Evolutionary conservation across 495 filamentous ascomycete genomes (phyloP).

Genomic region (Penicillium tannophilum): DNA sequence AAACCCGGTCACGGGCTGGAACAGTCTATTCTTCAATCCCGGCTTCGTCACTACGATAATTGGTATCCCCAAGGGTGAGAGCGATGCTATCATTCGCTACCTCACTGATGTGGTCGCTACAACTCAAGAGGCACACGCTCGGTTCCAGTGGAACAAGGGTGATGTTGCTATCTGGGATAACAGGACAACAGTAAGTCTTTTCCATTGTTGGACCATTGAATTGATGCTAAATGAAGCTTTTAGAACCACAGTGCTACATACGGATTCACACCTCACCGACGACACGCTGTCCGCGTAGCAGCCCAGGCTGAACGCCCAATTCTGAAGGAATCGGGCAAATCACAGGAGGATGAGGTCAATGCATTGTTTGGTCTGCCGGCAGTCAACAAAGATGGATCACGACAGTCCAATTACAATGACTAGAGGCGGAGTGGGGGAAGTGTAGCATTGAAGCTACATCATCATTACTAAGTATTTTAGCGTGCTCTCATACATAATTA

Average conservation of each 20-base stretch:
- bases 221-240: neutral
- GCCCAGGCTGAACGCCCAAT: slow-evolving; percentile 59
- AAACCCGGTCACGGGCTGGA: slow-evolving; percentile 75
- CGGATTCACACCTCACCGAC: slow-evolving; percentile 62
- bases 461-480: slow-evolving; percentile 1
- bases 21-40: slow-evolving; percentile 74
- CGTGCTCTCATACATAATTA: slow-evolving; percentile 6
- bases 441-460: neutral
- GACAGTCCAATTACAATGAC: slow-evolving; percentile 66
- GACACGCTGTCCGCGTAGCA: slow-evolving; percentile 64
- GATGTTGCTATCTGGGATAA: slow-evolving; percentile 82
- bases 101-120: slow-evolving; percentile 66
- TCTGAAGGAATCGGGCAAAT: slow-evolving; percentile 53
- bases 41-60: slow-evolving; percentile 76
- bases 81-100: slow-evolving; percentile 64
- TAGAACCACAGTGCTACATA: slow-evolving; percentile 64
- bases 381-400: slow-evolving; percentile 62
- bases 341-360: slow-evolving; percentile 60
- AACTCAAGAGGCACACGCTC: slow-evolving; percentile 67
- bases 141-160: slow-evolving; percentile 69
- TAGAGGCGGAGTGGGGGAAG: slow-evolving; percentile 24
- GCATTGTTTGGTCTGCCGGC: slow-evolving; percentile 51
- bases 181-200: slow-evolving; percentile 54
- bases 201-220: neutral
- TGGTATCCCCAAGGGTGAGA: slow-evolving; percentile 66